phyloP scores from a whole-genome alignment of 768 basidiomycete species.

The Serendipita indica region DNA sequence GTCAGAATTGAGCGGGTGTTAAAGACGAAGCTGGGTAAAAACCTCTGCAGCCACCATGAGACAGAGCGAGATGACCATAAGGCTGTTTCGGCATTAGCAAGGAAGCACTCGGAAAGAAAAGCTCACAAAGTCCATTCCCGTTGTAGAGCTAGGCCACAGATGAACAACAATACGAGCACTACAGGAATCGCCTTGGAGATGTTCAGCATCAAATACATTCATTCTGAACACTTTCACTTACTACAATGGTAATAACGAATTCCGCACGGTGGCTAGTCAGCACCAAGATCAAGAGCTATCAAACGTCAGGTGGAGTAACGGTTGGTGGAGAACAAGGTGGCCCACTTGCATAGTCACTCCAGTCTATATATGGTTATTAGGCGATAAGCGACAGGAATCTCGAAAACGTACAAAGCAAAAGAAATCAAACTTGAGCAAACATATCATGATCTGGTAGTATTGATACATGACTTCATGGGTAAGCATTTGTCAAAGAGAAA shows the following conservation, averaged over 20 bases:
- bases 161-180: slow-evolving; percentile 48
- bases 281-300: slow-evolving; percentile 71
- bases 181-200: slow-evolving; percentile 53
- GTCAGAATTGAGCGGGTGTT: neutral
- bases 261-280: slow-evolving; percentile 48
- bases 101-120: neutral
- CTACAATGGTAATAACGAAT: slow-evolving; percentile 63
- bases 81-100: slow-evolving; percentile 26
- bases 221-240: neutral
- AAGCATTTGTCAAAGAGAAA: neutral
- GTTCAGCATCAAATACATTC: neutral
- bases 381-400: neutral
- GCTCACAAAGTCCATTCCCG: slow-evolving; percentile 66
- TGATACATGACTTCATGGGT: slow-evolving; percentile 60
- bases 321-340: neutral
- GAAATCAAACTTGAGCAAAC: slow-evolving; percentile 80
- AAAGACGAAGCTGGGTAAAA: slow-evolving; percentile 18
- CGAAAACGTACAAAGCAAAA: slow-evolving; percentile 45
- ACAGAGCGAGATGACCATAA: slow-evolving; percentile 56
- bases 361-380: slow-evolving; percentile 19
- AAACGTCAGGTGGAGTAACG: neutral
- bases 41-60: slow-evolving; percentile 64
- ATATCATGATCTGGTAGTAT: slow-evolving; percentile 76
- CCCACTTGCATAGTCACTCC: slow-evolving; percentile 79
- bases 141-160: slow-evolving; percentile 56